Conservation (phyloP, 2,329 filamentous ascomycete genomes). For the Teratosphaeriaceae sp. region DNA sequence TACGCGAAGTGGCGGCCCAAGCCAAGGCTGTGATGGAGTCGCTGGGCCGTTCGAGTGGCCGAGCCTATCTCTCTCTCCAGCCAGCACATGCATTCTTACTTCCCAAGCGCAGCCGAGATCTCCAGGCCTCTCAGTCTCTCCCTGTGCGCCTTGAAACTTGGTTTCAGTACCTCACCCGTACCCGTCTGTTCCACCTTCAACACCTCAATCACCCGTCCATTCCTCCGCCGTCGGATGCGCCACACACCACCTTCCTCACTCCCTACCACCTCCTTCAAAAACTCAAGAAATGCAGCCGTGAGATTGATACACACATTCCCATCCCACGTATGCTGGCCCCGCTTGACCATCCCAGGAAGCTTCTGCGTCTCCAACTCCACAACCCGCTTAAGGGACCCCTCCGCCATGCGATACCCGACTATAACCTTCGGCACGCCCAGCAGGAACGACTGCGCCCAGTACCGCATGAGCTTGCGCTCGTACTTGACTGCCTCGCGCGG, state of each 20-base stretch:
- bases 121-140: constrained; percentile 15
- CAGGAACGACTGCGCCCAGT: constrained; percentile 94
- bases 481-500: constrained; percentile 67
- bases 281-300: constrained; percentile 63
- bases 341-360: constrained; percentile 70
- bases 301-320: constrained; percentile 94
- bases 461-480: constrained; percentile 79
- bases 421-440: constrained; percentile 88
- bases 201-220: constrained; percentile 63
- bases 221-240: constrained; percentile 62
- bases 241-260: constrained; percentile 67
- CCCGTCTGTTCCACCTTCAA: constrained; percentile 67
- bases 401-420: constrained; percentile 72
- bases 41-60: too few relatives aligned
- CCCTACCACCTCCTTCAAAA: constrained; percentile 43
- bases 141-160: constrained; percentile 71
- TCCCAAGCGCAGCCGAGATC: constrained; percentile 7
- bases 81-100: background rate
- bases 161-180: constrained; percentile 67
- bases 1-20: constrained; percentile 3
- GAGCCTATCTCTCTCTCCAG: too few relatives aligned
- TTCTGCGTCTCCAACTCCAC: constrained; percentile 73
- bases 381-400: constrained; percentile 64
- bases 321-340: constrained; percentile 70
- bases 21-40: constrained; percentile 1